A percentile compares a stretch with the other conserved stretches of the same genome.
Conservation (phyloP, 2,329 filamentous ascomycete species). For the Cytospora piceicola region DNA sequence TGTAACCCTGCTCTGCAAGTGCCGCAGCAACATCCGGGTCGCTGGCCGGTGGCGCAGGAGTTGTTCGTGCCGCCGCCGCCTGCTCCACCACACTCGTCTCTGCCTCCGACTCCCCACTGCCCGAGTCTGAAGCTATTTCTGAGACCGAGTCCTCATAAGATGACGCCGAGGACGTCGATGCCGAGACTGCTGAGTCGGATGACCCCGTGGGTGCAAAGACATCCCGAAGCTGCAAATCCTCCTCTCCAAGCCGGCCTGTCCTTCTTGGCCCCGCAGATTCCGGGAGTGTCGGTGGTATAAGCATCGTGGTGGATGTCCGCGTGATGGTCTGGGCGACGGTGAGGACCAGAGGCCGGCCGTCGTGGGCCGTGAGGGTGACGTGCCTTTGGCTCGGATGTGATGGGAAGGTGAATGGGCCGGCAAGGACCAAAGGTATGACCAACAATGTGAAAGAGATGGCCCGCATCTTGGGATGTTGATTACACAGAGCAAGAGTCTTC, state of each 20-base stretch:
- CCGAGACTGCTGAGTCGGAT: slow-evolving; percentile 2
- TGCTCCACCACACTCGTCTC: neutral
- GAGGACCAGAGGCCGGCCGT: slow-evolving; percentile 9
- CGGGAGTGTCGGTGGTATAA: slow-evolving; percentile 5
- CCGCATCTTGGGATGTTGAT: slow-evolving; percentile 27
- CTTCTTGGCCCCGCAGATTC: slow-evolving; percentile 1
- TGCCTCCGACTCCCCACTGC: neutral
- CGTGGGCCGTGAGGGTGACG: slow-evolving; percentile 18
- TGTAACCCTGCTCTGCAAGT: slow-evolving; percentile 35
- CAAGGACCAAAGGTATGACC: slow-evolving; percentile 18
- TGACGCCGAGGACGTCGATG: neutral
- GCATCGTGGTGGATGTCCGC: slow-evolving; percentile 1
- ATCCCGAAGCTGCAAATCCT: slow-evolving; percentile 22
- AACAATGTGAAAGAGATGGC: slow-evolving; percentile 23
- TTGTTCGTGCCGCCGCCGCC: slow-evolving; percentile 23
- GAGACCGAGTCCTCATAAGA: neutral
- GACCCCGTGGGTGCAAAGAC: slow-evolving; percentile 16
- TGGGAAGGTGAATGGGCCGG: slow-evolving; percentile 27
- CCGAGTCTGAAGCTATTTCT: neutral
- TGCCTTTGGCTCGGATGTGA: slow-evolving; percentile 11
- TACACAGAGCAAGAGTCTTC: neutral
- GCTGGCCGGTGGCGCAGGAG: slow-evolving; percentile 32
- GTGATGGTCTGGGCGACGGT: slow-evolving; percentile 18
- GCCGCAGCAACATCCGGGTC: slow-evolving; percentile 33
- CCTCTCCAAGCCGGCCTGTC: slow-evolving; percentile 7